Base-by-base conservation (phyloP, 345 rosid species). In the Eucalyptus caleyi region DNA sequence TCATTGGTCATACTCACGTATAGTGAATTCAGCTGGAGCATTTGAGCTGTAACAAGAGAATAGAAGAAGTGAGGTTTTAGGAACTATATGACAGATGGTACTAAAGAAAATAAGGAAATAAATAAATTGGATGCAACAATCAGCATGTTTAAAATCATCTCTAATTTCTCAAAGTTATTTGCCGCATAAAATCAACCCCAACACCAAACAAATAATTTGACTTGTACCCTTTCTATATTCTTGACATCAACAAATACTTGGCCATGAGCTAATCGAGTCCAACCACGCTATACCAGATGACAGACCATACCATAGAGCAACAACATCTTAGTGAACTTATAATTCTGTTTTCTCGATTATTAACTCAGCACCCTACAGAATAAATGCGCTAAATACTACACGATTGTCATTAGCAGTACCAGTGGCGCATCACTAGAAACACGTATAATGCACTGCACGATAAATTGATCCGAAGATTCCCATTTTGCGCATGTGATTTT, bases 11-110 rank as follows among this genome's bases (percentile, higher is more conserved):
- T 89, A 96, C 99, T 97, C 95, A 96, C 99, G 99, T 91, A 97
- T 97, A 37, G 99, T 97, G 91, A 97, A 97, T 53, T 95, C 96
- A 62, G 94, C 91, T 11, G 97, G 97, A 90, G 97, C 88, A 91
- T 93, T 90, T 24, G 95, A 89, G 91, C 99, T 96, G 97, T 34
- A 88, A 50, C 88, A 47, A 82, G 50, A 60, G 51, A 91, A 72
- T 30, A 32, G 32, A 88, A 65, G 59, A 24, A 89, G 47, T 88
- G 50, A 93, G 90, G 89, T 87, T 86, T 88, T 51, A 34, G 88
- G 30, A 86, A 51, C 32, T 8, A 40, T 19, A n/a, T n/a, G 47
- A 51, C 62, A 86, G 44, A 86, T 51, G 87, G 87, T 10, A 50
- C 26, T 72, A 72, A 21, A 77, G 83, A 77, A 23, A 21, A 37